Conservation (phyloP, 192 early-diverging fungal genomes). For the Coemansia brasiliensis region DNA sequence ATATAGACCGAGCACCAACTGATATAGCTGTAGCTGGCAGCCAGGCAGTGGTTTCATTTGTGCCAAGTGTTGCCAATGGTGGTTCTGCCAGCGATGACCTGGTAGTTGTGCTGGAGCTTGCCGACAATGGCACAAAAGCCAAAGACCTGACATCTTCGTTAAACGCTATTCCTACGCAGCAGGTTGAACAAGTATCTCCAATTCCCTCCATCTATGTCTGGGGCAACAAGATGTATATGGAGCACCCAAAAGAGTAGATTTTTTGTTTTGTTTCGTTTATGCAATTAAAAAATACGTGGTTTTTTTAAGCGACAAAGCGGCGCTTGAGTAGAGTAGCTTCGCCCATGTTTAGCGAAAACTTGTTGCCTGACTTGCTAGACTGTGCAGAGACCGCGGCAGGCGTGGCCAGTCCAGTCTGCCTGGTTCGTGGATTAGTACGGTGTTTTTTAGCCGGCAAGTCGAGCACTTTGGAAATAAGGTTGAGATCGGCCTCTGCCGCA, state of each 20-base stretch:
- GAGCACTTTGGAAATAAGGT: conserved; percentile 49
- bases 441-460: conserved; percentile 49
- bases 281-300: neutral
- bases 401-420: conserved; percentile 4
- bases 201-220: conserved; percentile 41
- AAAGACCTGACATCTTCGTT: conserved; percentile 9
- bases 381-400: neutral
- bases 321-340: conserved; percentile 52
- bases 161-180: conserved; percentile 12
- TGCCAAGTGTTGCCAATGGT: neutral
- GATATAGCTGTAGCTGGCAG: conserved; percentile 27
- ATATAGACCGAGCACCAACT: conserved; percentile 24
- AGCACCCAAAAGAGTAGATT: conserved; percentile 23
- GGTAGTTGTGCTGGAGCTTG: conserved; percentile 12
- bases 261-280: neutral
- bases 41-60: conserved; percentile 28
- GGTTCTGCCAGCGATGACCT: neutral
- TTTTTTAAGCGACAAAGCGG: conserved; percentile 36
- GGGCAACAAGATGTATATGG: conserved; percentile 49
- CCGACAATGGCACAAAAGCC: conserved; percentile 6
- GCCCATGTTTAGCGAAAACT: conserved; percentile 54
- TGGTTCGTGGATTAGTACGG: conserved; percentile 28
- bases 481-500: conserved; percentile 48
- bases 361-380: conserved; percentile 3
- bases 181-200: conserved; percentile 1